Evolutionary conservation across 441 rosid genomes (phyloP).

Genomic region (Adansonia rubrostipa): DNA sequence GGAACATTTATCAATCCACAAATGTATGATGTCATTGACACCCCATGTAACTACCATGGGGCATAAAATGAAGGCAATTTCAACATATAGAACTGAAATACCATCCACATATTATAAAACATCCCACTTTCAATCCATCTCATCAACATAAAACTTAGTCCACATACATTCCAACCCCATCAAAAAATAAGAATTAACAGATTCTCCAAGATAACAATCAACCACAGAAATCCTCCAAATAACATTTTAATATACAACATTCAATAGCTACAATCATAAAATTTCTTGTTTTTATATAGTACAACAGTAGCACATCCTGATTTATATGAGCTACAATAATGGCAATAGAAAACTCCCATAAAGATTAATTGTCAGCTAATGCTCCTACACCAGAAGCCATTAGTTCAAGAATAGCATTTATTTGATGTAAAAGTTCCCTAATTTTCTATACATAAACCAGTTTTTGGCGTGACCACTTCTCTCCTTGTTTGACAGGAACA

Average conservation of each 20-base stretch:
- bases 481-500: conserved; percentile 62
- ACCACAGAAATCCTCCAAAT: conserved; percentile 39
- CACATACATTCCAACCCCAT: conserved; percentile 33
- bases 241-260: conserved; percentile 47
- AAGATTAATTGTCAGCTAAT: conserved; percentile 44
- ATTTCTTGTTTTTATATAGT: conserved; percentile 40
- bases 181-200: conserved; percentile 10
- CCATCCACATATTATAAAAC: conserved; percentile 36
- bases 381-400: conserved; percentile 57
- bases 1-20: too few relatives aligned
- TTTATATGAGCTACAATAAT: conserved; percentile 44
- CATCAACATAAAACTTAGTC: conserved; percentile 29
- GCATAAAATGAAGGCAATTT: conserved; percentile 22
- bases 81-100: conserved; percentile 30
- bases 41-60: neutral
- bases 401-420: conserved; percentile 54
- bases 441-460: conserved; percentile 55
- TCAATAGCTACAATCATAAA: conserved; percentile 38
- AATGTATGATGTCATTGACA: too few relatives aligned
- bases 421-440: conserved; percentile 40
- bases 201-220: conserved; percentile 18
- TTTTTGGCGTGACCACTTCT: conserved; percentile 56
- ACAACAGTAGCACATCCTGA: conserved; percentile 53
- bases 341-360: conserved; percentile 57
- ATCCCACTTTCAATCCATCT: conserved; percentile 45